Conservation (phyloP, 2,329 filamentous ascomycete species). For the Escovopsis sp. region DNA sequence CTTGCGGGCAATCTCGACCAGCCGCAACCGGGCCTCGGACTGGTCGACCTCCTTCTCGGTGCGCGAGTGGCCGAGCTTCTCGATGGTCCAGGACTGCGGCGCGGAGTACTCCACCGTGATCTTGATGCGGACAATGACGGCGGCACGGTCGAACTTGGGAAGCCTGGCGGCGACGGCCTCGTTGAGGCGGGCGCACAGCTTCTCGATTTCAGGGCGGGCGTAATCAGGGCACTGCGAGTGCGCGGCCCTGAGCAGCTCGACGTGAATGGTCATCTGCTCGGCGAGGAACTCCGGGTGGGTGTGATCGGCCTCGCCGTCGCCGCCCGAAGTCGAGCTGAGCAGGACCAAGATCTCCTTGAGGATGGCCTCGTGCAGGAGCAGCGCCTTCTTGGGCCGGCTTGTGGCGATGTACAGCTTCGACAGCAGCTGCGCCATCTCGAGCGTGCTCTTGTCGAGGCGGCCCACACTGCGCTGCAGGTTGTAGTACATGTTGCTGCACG, state of each 20-base stretch:
- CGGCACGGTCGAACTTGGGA: background rate
- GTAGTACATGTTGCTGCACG: conserved; percentile 12
- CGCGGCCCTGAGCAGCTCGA: background rate
- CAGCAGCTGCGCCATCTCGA: conserved; percentile 11
- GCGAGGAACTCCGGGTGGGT: background rate
- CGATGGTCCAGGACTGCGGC: background rate
- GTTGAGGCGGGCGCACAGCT: background rate
- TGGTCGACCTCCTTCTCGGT: background rate
- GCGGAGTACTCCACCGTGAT: background rate
- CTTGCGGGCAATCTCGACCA: background rate
- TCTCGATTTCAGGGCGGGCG: background rate
- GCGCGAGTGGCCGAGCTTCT: background rate
- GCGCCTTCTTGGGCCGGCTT: background rate
- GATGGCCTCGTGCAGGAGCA: background rate
- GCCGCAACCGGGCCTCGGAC: background rate
- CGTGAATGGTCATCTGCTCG: background rate
- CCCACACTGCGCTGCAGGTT: conserved; percentile 13
- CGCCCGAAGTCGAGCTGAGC: background rate
- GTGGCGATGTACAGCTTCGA: conserved; percentile 8
- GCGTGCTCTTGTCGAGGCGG: conserved; percentile 11
- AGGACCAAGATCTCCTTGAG: background rate
- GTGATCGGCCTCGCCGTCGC: background rate
- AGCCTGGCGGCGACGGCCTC: background rate
- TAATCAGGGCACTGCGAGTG: background rate
- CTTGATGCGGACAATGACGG: background rate